Evolutionary conservation across 2,329 filamentous ascomycete species (phyloP).

Genomic region (Epichloe uncinata): DNA sequence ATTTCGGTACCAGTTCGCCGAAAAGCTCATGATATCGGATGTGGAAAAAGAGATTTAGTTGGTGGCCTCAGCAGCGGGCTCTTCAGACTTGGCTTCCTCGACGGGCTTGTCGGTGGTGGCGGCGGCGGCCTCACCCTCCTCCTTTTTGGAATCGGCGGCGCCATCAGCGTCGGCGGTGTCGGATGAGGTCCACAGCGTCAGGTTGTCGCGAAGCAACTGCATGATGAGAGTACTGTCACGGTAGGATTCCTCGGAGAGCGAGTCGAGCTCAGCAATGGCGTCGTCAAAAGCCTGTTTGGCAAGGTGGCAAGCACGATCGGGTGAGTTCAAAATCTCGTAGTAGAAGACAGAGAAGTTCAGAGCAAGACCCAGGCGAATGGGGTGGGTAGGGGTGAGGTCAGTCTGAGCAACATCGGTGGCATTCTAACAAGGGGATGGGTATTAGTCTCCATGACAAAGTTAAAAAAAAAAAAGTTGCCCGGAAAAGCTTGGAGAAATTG

Average conservation of each 20-base stretch:
- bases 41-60: conserved; percentile 32
- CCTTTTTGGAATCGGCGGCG: conserved; percentile 47
- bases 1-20: conserved; percentile 23
- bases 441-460: conserved; percentile 2
- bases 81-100: conserved; percentile 32
- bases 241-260: conserved; percentile 94
- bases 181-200: conserved; percentile 95
- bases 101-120: conserved; percentile 19
- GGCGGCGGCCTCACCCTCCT: conserved; percentile 33
- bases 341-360: conserved; percentile 99
- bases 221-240: conserved; percentile 98
- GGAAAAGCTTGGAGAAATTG: not conserved
- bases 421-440: conserved; percentile 42
- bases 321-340: conserved; percentile 98
- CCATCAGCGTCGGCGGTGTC: conserved; percentile 68
- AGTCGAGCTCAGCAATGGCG: conserved; percentile 97
- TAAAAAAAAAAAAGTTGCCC: conserved; percentile 1
- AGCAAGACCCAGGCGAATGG: conserved; percentile 92
- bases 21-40: conserved; percentile 26
- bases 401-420: conserved; percentile 97
- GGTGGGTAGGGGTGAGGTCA: conserved; percentile 92
- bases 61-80: conserved; percentile 32
- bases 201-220: conserved; percentile 96
- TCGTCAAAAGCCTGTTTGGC: conserved; percentile 99
- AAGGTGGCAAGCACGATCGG: conserved; percentile 92